Evolutionary conservation across 768 basidiomycete genomes (phyloP).

Genomic region (Tephrocybe sp.): DNA sequence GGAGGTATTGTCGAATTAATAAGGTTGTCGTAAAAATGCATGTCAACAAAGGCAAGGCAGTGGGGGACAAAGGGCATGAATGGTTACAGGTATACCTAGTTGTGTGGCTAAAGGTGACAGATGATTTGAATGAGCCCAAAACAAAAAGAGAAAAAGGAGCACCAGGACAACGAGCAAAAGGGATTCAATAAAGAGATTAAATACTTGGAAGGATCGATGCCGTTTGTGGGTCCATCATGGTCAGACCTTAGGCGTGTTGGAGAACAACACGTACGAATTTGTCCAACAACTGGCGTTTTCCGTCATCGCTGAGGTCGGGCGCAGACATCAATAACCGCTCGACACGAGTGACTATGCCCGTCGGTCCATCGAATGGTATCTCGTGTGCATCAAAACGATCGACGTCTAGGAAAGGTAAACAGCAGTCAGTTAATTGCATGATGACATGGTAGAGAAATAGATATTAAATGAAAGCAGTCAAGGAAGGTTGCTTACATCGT

Average conservation of each 20-base stretch:
- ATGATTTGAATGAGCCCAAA: slow-evolving; percentile 5
- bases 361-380: slow-evolving; percentile 75
- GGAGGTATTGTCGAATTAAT: not conserved
- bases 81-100: slow-evolving; percentile 18
- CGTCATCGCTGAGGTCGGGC: slow-evolving; percentile 44
- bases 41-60: slow-evolving; percentile 1
- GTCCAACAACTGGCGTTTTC: slow-evolving; percentile 54
- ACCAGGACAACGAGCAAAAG: not conserved
- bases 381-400: slow-evolving; percentile 72
- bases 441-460: not conserved
- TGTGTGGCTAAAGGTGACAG: slow-evolving; percentile 6
- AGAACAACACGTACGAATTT: slow-evolving; percentile 62
- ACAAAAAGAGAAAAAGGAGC: slow-evolving; percentile 3
- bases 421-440: slow-evolving; percentile 9
- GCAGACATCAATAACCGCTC: slow-evolving; percentile 57
- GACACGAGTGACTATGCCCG: slow-evolving; percentile 66
- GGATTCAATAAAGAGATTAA: not conserved
- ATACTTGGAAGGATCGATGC: not conserved
- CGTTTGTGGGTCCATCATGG: not conserved
- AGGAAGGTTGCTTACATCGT: slow-evolving; percentile 51
- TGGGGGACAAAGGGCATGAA: not conserved
- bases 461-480: slow-evolving; percentile 2
- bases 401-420: slow-evolving; percentile 48
- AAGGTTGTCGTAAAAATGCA: slow-evolving; percentile 2
- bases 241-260: slow-evolving; percentile 37